These are phyloP conservation scores for Juncus inflexus DNA, from an alignment of 176 grass and related monocot genomes.

Conservation along the genomic window DNA sequence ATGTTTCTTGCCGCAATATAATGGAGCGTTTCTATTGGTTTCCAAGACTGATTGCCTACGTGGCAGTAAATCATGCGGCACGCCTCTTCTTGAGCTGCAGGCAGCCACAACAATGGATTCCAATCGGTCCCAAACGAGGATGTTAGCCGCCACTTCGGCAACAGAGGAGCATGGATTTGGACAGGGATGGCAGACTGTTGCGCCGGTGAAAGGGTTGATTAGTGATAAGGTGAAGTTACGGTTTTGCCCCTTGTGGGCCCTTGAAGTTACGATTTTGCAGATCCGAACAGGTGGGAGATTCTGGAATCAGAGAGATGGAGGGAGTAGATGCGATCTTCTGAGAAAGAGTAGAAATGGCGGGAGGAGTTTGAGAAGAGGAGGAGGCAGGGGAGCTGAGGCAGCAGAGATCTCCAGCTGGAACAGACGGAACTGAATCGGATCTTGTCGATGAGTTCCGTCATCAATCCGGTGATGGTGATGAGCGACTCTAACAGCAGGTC, in stretches of 20 bases:
- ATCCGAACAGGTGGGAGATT: not conserved
- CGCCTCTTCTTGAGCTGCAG: not conserved
- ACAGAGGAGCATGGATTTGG: not conserved
- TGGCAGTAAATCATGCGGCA: not conserved
- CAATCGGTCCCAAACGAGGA: not conserved
- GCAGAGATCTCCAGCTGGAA: conserved; percentile 38
- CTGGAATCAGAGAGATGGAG: not conserved
- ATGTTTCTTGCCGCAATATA: not conserved
- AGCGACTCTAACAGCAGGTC: not conserved
- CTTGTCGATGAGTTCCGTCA: conserved; percentile 48
- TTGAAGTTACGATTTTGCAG: no score
- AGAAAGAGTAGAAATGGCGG: conserved; percentile 41
- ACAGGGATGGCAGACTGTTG: not conserved
- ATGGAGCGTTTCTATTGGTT: not conserved
- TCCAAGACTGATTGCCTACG: not conserved
- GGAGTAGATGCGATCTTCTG: conserved; percentile 43
- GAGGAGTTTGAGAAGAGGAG: conserved; percentile 26
- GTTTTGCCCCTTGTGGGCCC: not conserved
- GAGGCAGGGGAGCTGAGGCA: conserved; percentile 39
- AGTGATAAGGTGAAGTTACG: not conserved
- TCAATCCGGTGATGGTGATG: conserved; percentile 4
- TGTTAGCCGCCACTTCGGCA: no score
- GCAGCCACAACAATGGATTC: not conserved
- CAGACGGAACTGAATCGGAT: conserved; percentile 49
- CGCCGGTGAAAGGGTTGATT: not conserved